phyloP scores from a whole-genome alignment of 1,284 basidiomycete species.

The Exobasidium cylindrosporum region DNA sequence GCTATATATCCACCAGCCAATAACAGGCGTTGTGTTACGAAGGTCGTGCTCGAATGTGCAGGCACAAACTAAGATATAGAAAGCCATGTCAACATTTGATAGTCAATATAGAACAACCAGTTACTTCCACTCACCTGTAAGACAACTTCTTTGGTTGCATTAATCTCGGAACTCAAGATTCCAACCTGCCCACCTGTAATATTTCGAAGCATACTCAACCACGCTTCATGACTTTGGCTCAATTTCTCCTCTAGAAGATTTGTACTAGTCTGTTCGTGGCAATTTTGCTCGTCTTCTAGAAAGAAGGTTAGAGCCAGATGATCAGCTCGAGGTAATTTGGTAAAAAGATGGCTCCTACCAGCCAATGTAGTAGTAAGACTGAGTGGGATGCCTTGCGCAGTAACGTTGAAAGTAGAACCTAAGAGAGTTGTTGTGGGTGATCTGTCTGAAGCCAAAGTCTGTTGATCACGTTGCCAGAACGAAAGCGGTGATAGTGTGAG shows the following conservation, averaged over 20 bases:
- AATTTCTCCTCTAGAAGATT: neutral
- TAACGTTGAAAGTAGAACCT: conserved; percentile 26
- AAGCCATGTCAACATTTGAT: no score
- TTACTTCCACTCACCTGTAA: no score
- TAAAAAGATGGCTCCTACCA: conserved; percentile 49
- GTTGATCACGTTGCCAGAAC: conserved; percentile 34
- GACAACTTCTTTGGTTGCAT: conserved; percentile 34
- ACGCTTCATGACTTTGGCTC: conserved; percentile 19
- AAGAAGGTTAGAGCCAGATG: conserved; percentile 51
- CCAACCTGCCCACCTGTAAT: conserved; percentile 39
- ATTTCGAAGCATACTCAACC: conserved; percentile 31
- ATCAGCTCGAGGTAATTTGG: conserved; percentile 46
- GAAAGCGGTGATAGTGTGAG: conserved; percentile 47
- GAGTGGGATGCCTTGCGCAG: conserved; percentile 30
- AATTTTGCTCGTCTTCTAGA: conserved; percentile 20
- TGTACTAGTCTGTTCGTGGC: neutral
- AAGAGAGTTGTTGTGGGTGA: conserved; percentile 34
- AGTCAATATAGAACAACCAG: no score
- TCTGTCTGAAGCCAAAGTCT: conserved; percentile 24
- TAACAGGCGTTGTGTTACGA: conserved; percentile 58
- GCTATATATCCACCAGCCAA: conserved; percentile 75
- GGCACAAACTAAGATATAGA: no score
- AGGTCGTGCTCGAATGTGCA: neutral
- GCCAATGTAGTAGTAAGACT: conserved; percentile 46
- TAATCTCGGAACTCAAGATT: conserved; percentile 30